Conservation (phyloP, 2,329 filamentous ascomycete species). For the Trichoderma koningiopsis region DNA sequence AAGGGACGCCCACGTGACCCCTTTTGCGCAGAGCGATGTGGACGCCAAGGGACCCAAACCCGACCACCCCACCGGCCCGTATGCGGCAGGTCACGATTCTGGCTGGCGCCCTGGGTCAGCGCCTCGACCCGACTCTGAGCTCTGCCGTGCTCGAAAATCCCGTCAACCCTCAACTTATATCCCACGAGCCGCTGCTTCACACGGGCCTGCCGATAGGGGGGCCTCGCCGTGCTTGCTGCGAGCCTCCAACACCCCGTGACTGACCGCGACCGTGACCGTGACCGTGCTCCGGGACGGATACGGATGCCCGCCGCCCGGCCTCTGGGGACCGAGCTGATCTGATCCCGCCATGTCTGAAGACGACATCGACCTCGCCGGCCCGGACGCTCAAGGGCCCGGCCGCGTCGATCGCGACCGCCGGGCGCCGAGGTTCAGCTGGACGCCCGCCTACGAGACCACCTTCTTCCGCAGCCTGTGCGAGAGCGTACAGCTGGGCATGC, state of each 20-base stretch:
- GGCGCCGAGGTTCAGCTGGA: slow-evolving; percentile 62
- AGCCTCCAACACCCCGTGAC: background rate
- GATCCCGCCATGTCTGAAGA: slow-evolving; percentile 42
- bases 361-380: slow-evolving; percentile 42
- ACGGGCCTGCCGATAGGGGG: slow-evolving; percentile 19
- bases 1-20: slow-evolving; percentile 26
- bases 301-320: background rate
- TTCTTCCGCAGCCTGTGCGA: slow-evolving; percentile 64
- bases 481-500: slow-evolving; percentile 58
- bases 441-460: slow-evolving; percentile 58
- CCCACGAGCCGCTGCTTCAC: slow-evolving; percentile 22
- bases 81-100: slow-evolving; percentile 28
- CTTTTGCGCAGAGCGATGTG: slow-evolving; percentile 14
- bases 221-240: slow-evolving; percentile 13
- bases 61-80: slow-evolving; percentile 24
- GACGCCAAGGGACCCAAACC: slow-evolving; percentile 24
- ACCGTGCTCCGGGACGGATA: background rate
- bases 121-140: slow-evolving; percentile 6
- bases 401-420: slow-evolving; percentile 45
- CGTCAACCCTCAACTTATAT: background rate
- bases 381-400: slow-evolving; percentile 38
- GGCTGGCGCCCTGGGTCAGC: slow-evolving; percentile 8
- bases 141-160: background rate
- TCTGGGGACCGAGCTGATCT: background rate
- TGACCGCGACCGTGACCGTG: background rate